Base-by-base conservation (phyloP, 1,284 basidiomycete species). In the Puccinia triticina region DNA sequence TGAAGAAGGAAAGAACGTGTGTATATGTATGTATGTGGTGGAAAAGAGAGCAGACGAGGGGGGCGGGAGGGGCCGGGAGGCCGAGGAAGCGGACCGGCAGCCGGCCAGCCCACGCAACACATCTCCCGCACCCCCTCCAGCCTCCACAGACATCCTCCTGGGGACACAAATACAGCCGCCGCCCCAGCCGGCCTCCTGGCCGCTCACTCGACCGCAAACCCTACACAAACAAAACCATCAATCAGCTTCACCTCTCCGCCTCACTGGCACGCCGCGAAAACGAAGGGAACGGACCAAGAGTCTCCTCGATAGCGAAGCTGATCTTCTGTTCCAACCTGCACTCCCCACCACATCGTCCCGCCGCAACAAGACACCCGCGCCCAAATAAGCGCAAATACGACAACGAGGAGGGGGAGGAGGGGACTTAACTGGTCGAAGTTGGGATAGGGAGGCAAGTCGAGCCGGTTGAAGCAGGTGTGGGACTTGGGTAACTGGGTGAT, bases 391-490 rank as follows among this genome's bases (percentile, higher is more conserved):
- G 5, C 2, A 11, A 55, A 55, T 37, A 14, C n/a, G 5, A 26
- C 7, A 16, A 8, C n/a, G 12, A 67, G 69, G 18, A 46, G 26
- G n/a, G 21, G 37, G 26, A 40, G 86, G 86, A 84, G 84, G 86
- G 83, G 94, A 92, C 88, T 96, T 94, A 83, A 97, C 84, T 73
- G 82, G 21, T 84, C 84, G 53, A 82, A 74, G 16, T 80, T 83
- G 2, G 74, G 74, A 72, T 85, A 85, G 0, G 84, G 81, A 1
- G 85, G 84, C 32, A 85, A 66, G 26, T 85, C 85, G 48, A 85
- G 82, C 1, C 85, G 84, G 50, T 85, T 85, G 74, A 85, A 85
- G 64, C 85, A 85, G 0, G 85, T 85, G 26, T 85, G 85, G 26
- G 83, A 83, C 66, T 85, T 85, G 16, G 84, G 84, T 14, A 85